These are phyloP conservation scores for Neurospora sublineolata DNA, from an alignment of 495 filamentous ascomycete species.

Conservation along the genomic window DNA sequence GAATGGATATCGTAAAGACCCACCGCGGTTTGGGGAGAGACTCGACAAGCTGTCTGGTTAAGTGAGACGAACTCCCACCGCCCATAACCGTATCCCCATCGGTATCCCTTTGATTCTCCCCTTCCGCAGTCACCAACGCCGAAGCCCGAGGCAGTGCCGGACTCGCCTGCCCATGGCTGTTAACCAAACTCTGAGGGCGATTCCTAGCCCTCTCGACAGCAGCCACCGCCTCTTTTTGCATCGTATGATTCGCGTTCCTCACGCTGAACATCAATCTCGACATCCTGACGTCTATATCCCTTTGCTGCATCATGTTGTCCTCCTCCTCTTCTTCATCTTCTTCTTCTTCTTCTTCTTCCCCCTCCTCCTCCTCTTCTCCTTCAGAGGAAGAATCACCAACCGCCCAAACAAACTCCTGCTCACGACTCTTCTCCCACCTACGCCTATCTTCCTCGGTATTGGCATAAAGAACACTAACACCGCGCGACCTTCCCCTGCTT, in stretches of 20 bases:
- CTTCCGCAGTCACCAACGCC: background rate
- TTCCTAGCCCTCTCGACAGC: background rate
- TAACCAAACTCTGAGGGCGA: background rate
- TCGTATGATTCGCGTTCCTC: background rate
- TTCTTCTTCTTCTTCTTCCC: background rate
- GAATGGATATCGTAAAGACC: background rate
- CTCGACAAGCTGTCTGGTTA: background rate
- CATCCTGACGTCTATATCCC: background rate
- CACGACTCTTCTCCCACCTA: background rate
- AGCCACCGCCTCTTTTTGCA: background rate
- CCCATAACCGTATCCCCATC: slow-evolving; percentile 1
- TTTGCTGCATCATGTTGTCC: background rate
- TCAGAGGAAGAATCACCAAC: background rate
- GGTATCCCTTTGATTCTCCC: background rate
- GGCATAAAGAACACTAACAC: background rate
- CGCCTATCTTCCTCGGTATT: background rate
- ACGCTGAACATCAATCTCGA: background rate
- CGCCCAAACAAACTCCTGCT: background rate
- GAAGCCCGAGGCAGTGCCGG: background rate
- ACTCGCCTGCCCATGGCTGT: background rate
- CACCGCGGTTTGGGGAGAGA: background rate
- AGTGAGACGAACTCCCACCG: background rate
- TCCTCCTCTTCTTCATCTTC: background rate
- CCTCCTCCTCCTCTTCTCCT: background rate
- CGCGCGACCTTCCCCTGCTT: background rate